Percentiles rank a stretch among this genome's conserved stretches.
These are phyloP conservation scores for Epichloe festucae DNA, from an alignment of 2,329 filamentous ascomycete species.

Conservation along the genomic window DNA sequence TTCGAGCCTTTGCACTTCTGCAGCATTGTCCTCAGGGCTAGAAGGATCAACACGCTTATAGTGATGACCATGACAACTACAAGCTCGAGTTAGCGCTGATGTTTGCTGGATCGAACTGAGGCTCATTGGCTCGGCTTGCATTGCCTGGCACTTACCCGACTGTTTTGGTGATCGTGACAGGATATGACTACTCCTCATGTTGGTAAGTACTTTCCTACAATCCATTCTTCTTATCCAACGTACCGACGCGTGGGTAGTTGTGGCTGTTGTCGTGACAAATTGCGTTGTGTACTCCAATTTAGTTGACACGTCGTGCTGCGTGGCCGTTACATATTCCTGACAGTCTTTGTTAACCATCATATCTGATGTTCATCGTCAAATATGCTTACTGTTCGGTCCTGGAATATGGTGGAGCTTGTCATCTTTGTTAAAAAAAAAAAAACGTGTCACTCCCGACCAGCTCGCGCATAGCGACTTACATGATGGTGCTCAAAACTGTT, in stretches of 20 bases:
- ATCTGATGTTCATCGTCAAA: not conserved
- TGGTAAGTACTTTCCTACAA: not conserved
- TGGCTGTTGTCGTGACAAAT: slow-evolving; percentile 9
- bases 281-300: slow-evolving; percentile 10
- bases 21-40: not conserved
- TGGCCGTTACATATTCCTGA: slow-evolving; percentile 8
- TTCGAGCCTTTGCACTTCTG: not conserved
- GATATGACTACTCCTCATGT: slow-evolving; percentile 10
- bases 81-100: not conserved
- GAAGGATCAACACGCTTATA: not conserved
- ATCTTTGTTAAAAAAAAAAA: not conserved
- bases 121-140: not conserved
- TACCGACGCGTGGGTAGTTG: slow-evolving; percentile 8
- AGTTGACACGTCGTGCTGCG: slow-evolving; percentile 10
- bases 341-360: not conserved
- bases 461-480: not conserved
- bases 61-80: not conserved
- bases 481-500: slow-evolving; percentile 2
- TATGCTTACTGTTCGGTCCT: slow-evolving; percentile 4
- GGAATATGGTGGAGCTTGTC: slow-evolving; percentile 4
- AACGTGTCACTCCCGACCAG: not conserved
- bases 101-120: not conserved
- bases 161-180: slow-evolving; percentile 10
- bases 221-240: not conserved
- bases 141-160: slow-evolving; percentile 6